Conservation (phyloP, 257 asterid genomes). For the Capsicum chinense region DNA sequence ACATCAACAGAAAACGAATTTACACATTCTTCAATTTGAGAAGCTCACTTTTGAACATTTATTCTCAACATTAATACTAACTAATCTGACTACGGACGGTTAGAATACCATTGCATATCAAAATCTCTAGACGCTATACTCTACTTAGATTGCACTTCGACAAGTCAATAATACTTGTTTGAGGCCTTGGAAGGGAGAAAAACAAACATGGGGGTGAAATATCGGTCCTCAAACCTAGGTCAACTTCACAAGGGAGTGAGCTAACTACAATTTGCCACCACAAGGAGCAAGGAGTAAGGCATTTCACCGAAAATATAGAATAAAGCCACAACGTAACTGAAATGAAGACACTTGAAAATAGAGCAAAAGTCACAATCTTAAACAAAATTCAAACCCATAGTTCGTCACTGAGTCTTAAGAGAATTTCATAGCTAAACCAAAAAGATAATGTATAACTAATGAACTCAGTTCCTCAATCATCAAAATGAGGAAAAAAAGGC, state of each 20-base stretch:
- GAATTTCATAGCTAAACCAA: slow-evolving; percentile 37
- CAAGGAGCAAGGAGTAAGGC: background rate
- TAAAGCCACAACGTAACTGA: background rate
- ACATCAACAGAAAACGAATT: background rate
- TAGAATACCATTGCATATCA: no score
- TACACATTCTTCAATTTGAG: background rate
- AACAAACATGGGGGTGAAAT: background rate
- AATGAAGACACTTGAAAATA: background rate
- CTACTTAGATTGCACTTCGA: background rate
- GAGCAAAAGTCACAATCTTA: slow-evolving; percentile 21
- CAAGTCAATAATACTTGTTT: background rate
- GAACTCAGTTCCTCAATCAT: slow-evolving; percentile 32
- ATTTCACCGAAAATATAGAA: background rate
- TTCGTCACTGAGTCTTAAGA: background rate
- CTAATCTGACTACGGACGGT: no score
- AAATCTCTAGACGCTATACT: no score
- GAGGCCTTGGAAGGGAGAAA: background rate
- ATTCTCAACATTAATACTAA: no score
- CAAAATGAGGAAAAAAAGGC: slow-evolving; percentile 13
- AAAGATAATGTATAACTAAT: slow-evolving; percentile 30
- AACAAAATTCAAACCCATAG: slow-evolving; percentile 23
- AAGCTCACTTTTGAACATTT: background rate
- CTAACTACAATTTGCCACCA: no score
- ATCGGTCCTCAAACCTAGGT: background rate
- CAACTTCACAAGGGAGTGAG: background rate